Percentiles rank a stretch among this genome's conserved stretches.
These are phyloP conservation scores for Schizopora paradoxa DNA, from an alignment of 1,284 basidiomycete species.

Conservation along the genomic window DNA sequence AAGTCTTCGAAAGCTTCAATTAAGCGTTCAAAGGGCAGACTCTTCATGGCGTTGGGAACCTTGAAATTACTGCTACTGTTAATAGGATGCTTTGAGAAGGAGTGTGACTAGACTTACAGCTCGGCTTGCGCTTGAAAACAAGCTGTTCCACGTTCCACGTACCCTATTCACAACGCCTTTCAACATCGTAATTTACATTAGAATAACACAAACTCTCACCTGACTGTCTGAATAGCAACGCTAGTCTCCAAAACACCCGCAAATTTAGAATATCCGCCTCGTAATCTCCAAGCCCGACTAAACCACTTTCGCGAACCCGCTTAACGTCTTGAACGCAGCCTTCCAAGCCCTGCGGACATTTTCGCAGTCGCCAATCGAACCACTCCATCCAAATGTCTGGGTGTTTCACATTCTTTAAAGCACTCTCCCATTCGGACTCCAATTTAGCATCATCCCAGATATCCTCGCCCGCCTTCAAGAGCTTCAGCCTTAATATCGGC, in stretches of 20 bases:
- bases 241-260: slow-evolving; percentile 65
- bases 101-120: slow-evolving; percentile 43
- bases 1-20: slow-evolving; percentile 63
- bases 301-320: slow-evolving; percentile 38
- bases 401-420: slow-evolving; percentile 44
- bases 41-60: slow-evolving; percentile 38
- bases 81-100: slow-evolving; percentile 1
- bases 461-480: slow-evolving; percentile 65
- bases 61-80: slow-evolving; percentile 44
- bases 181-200: neutral
- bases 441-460: slow-evolving; percentile 57
- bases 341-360: slow-evolving; percentile 39
- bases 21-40: slow-evolving; percentile 38
- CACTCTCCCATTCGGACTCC: slow-evolving; percentile 65
- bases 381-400: slow-evolving; percentile 65
- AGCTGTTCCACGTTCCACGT: slow-evolving; percentile 58
- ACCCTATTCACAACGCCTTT: slow-evolving; percentile 25
- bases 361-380: slow-evolving; percentile 67
- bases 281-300: slow-evolving; percentile 25
- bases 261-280: slow-evolving; percentile 51
- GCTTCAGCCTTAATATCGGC: slow-evolving; percentile 49
- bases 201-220: slow-evolving; percentile 44
- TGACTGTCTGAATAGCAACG: slow-evolving; percentile 66
- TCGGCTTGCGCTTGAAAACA: slow-evolving; percentile 76
- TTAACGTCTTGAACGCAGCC: slow-evolving; percentile 46